A percentile compares a stretch with the other conserved stretches of the same genome.
Evolutionary conservation across 1,284 basidiomycete genomes (phyloP).

Genomic region (Fomitopsis palustris): DNA sequence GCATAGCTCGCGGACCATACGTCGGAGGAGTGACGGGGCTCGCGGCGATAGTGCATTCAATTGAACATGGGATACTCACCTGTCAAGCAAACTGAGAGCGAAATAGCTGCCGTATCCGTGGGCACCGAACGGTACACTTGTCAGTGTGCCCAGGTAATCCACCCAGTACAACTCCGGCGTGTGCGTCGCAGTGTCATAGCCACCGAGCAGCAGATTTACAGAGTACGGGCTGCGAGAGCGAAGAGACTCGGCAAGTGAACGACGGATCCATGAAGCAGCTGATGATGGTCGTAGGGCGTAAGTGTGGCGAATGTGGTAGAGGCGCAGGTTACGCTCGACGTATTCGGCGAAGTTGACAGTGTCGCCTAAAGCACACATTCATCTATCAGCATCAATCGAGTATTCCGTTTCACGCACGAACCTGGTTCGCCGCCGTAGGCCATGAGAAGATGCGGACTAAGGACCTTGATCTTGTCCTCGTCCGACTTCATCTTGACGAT

Average conservation of each 20-base stretch:
- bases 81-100: conserved; percentile 87
- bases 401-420: too few relatives aligned
- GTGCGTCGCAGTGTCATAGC: conserved; percentile 74
- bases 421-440: conserved; percentile 93
- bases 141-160: conserved; percentile 91
- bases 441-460: conserved; percentile 93
- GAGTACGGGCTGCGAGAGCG: conserved; percentile 87
- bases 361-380: conserved; percentile 60
- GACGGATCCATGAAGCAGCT: conserved; percentile 93
- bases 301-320: conserved; percentile 95
- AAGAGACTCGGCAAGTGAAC: conserved; percentile 84
- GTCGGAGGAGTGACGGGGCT: too few relatives aligned
- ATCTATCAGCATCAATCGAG: too few relatives aligned
- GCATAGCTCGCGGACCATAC: too few relatives aligned
- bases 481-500: conserved; percentile 98
- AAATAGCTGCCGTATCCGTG: conserved; percentile 97
- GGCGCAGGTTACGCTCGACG: conserved; percentile 91
- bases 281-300: conserved; percentile 87
- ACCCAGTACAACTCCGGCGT: conserved; percentile 90
- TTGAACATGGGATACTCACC: conserved; percentile 42
- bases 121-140: conserved; percentile 88
- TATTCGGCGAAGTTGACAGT: conserved; percentile 97
- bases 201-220: conserved; percentile 92
- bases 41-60: neutral
- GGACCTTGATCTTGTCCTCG: conserved; percentile 94